phyloP scores from a whole-genome alignment of 345 rosid species.

The Clausena lansium region DNA sequence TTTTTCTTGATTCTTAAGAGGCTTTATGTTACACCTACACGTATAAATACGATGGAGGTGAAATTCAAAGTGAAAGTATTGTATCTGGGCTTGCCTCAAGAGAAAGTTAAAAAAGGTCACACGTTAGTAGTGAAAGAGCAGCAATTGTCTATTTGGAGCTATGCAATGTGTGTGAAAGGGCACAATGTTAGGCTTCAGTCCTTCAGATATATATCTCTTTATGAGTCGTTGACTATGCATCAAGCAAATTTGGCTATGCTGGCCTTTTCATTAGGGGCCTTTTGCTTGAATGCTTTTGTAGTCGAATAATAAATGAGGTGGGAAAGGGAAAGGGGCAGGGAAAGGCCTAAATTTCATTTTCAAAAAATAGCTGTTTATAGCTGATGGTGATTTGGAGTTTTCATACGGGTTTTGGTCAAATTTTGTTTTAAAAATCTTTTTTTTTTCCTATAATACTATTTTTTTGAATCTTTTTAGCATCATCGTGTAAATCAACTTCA shows the following conservation, averaged over 20 bases:
- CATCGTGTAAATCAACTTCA: constrained; percentile 11
- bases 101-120: constrained; percentile 3
- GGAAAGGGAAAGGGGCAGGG: neutral
- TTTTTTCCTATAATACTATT: neutral
- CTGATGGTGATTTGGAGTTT: constrained; percentile 24
- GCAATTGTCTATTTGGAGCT: constrained; percentile 9
- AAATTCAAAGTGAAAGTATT: constrained; percentile 16
- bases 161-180: constrained; percentile 8
- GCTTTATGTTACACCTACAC: neutral
- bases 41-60: constrained; percentile 6
- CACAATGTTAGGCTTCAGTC: neutral
- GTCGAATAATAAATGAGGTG: constrained; percentile 1
- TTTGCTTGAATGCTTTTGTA: neutral
- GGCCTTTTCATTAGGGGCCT: neutral
- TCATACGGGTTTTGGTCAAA: constrained; percentile 8
- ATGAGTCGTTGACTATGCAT: constrained; percentile 32
- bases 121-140: constrained; percentile 2
- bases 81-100: constrained; percentile 29
- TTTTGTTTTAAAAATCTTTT: neutral
- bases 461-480: constrained; percentile 1
- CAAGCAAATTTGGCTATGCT: constrained; percentile 20
- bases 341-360: neutral
- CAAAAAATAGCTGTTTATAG: constrained; percentile 5
- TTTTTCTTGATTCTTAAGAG: constrained; percentile 1
- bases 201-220: constrained; percentile 16